Conservation (phyloP, 139 green algal species). For the Desmodesmus armatus region DNA sequence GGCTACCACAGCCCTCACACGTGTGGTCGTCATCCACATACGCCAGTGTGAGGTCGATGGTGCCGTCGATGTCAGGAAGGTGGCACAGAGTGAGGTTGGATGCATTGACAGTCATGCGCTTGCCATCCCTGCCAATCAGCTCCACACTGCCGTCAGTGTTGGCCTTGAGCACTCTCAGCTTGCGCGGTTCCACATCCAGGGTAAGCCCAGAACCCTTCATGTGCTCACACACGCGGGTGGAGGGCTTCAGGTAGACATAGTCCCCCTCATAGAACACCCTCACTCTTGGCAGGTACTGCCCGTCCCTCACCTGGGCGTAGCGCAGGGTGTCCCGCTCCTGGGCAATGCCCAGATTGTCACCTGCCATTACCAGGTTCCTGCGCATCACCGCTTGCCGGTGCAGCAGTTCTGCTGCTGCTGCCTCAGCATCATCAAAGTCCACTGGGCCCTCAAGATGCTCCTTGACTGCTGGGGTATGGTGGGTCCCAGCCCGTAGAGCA, state of each 20-base stretch:
- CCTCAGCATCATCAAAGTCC: background rate
- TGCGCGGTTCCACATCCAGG: background rate
- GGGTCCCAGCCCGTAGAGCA: constrained; percentile 37
- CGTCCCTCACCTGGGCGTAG: constrained; percentile 24
- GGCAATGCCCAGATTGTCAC: constrained; percentile 48
- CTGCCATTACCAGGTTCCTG: background rate
- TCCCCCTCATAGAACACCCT: constrained; percentile 29
- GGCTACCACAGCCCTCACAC: background rate
- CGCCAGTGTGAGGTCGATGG: constrained; percentile 7
- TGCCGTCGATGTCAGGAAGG: constrained; percentile 29
- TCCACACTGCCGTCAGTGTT: background rate
- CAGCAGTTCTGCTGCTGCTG: background rate
- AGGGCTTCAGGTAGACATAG: constrained; percentile 40
- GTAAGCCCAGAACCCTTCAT: too few relatives aligned
- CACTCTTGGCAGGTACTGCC: constrained; percentile 5
- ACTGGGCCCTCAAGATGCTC: constrained; percentile 13
- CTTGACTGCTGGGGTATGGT: constrained; percentile 31
- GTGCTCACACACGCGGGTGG: background rate
- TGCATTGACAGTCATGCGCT: background rate
- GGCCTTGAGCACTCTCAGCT: constrained; percentile 31
- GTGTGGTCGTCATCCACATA: background rate
- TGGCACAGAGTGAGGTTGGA: constrained; percentile 2
- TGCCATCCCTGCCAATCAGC: constrained; percentile 16
- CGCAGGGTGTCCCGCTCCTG: constrained; percentile 32
- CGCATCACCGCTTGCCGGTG: background rate